Conservation (phyloP, 495 filamentous ascomycete species). For the Staphylotrichum longicolle region DNA sequence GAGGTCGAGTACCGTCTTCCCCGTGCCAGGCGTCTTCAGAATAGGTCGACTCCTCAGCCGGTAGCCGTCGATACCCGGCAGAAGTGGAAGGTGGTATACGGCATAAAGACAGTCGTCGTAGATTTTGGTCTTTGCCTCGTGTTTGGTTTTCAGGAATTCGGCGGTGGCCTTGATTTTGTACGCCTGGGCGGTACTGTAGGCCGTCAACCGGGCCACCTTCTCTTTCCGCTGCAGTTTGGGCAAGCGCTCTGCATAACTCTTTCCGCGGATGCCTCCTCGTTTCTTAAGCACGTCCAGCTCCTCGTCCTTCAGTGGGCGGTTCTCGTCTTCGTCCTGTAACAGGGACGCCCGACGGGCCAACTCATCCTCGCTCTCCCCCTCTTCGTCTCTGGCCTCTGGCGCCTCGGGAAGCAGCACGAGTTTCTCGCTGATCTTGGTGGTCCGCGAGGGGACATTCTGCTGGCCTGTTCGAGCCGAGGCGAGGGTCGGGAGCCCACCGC, state of each 20-base stretch:
- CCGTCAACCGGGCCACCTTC: slow-evolving; percentile 85
- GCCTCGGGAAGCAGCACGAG: slow-evolving; percentile 92
- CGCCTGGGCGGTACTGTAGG: slow-evolving; percentile 93
- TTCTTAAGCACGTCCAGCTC: slow-evolving; percentile 65
- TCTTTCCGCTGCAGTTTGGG: slow-evolving; percentile 86
- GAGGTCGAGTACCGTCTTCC: slow-evolving; percentile 85
- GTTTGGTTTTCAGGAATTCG: slow-evolving; percentile 80
- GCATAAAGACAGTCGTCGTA: slow-evolving; percentile 98
- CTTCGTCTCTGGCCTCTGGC: slow-evolving; percentile 55
- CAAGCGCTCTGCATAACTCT: slow-evolving; percentile 91
- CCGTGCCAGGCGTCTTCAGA: slow-evolving; percentile 84
- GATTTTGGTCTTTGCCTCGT: slow-evolving; percentile 94
- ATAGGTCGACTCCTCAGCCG: slow-evolving; percentile 84
- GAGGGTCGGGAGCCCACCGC: slow-evolving; percentile 39
- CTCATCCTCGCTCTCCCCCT: slow-evolving; percentile 52
- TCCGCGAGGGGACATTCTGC: slow-evolving; percentile 79
- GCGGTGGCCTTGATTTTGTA: slow-evolving; percentile 84
- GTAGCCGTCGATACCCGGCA: slow-evolving; percentile 82
- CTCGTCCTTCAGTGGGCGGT: slow-evolving; percentile 72
- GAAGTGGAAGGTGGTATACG: slow-evolving; percentile 87
- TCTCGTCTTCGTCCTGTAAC: slow-evolving; percentile 57
- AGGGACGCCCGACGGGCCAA: slow-evolving; percentile 34
- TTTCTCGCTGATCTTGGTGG: slow-evolving; percentile 92
- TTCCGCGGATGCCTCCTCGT: slow-evolving; percentile 66
- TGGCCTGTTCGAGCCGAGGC: slow-evolving; percentile 53